Conservation (phyloP, 805 yeast species). For the Nakazawaea ishiwadae region DNA sequence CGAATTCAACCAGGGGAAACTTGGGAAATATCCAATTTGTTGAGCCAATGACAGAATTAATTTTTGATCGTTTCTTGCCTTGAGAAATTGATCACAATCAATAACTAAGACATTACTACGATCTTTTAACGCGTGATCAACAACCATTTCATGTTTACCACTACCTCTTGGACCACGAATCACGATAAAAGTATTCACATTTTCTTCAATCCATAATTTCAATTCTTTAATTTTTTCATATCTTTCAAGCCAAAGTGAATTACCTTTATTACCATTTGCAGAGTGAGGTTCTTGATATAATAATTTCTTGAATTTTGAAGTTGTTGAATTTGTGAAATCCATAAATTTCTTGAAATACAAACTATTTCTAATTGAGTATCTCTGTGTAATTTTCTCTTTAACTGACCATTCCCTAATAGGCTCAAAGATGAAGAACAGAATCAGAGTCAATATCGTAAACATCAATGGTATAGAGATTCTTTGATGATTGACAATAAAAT, state of each 20-base stretch:
- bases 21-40: conserved; percentile 88
- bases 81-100: conserved; percentile 74
- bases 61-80: conserved; percentile 68
- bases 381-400: conserved; percentile 64
- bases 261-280: conserved; percentile 1
- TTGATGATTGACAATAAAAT: conserved; percentile 68
- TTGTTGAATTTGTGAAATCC: conserved; percentile 22
- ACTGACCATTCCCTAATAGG: conserved; percentile 85
- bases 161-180: conserved; percentile 93
- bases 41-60: conserved; percentile 65
- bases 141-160: conserved; percentile 81
- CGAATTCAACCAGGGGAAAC: conserved; percentile 87
- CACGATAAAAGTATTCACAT: conserved; percentile 84
- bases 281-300: background rate
- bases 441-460: conserved; percentile 71
- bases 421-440: conserved; percentile 85
- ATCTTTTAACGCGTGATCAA: conserved; percentile 57
- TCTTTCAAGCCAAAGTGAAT: conserved; percentile 65
- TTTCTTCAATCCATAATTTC: conserved; percentile 78
- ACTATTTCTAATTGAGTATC: conserved; percentile 44
- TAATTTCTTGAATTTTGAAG: conserved; percentile 11
- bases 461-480: conserved; percentile 77
- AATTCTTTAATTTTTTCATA: conserved; percentile 62
- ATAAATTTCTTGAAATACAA: conserved; percentile 32
- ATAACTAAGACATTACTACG: conserved; percentile 61